Evolutionary conservation across 306 rosid genomes (phyloP).

Genomic region (Leucaena leucocephala): DNA sequence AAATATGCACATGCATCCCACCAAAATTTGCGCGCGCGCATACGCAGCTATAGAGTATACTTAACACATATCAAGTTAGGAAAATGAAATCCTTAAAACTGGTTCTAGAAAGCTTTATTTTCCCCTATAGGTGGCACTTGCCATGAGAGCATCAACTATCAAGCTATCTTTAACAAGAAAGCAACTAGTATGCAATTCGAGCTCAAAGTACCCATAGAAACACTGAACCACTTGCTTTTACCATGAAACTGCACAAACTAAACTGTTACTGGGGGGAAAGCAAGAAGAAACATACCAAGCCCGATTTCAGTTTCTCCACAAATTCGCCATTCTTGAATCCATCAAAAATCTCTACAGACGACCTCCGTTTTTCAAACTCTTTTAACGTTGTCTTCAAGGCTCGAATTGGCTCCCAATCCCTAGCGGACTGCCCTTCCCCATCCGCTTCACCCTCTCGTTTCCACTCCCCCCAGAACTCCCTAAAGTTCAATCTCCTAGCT

Average conservation of each 20-base stretch:
- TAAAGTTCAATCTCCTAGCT: constrained; percentile 53
- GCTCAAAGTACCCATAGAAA: neutral
- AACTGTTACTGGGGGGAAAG: constrained; percentile 7
- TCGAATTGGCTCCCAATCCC: constrained; percentile 94
- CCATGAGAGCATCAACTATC: no score
- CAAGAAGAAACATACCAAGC: constrained; percentile 59
- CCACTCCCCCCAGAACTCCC: constrained; percentile 88
- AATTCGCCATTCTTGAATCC: constrained; percentile 83
- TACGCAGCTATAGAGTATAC: neutral
- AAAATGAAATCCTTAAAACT: neutral
- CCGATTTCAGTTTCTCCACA: constrained; percentile 83
- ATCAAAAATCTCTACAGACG: constrained; percentile 64
- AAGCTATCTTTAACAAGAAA: no score
- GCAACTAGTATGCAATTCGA: neutral
- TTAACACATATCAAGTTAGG: neutral
- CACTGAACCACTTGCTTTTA: neutral
- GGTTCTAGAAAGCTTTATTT: neutral
- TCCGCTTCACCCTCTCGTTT: constrained; percentile 58
- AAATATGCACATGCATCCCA: neutral
- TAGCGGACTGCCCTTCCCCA: constrained; percentile 37
- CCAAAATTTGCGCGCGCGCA: neutral
- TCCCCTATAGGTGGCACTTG: no score
- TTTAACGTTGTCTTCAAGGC: constrained; percentile 76
- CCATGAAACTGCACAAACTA: neutral
- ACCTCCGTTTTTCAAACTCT: constrained; percentile 81